phyloP scores from a whole-genome alignment of 2,329 filamentous ascomycete genomes.

The Xylariaceae sp. region DNA sequence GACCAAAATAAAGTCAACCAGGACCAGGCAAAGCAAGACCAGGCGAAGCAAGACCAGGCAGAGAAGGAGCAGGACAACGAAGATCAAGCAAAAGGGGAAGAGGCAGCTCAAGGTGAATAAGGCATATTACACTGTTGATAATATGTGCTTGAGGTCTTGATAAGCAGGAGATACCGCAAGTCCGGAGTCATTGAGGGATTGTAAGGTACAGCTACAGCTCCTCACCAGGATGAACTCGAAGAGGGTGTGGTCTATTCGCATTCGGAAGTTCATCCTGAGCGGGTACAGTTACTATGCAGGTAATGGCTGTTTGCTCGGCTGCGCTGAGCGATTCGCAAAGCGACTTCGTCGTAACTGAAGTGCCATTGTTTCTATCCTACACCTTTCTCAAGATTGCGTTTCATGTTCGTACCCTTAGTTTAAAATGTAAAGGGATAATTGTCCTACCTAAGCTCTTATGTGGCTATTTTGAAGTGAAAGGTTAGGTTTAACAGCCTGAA shows the following conservation, averaged over 20 bases:
- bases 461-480: no score
- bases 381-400: background rate
- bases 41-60: background rate
- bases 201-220: background rate
- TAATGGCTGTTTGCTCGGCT: background rate
- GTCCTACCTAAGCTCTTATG: no score
- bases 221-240: background rate
- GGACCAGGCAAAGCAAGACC: background rate
- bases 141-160: background rate
- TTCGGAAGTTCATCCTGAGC: background rate
- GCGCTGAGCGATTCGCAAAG: constrained; percentile 7
- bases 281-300: background rate
- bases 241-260: background rate
- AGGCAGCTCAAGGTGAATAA: constrained; percentile 6
- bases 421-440: background rate
- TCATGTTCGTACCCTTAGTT: background rate
- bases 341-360: background rate
- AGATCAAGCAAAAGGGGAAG: background rate
- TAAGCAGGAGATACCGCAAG: background rate
- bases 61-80: background rate
- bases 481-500: no score
- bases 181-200: background rate
- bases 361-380: background rate
- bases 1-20: background rate
- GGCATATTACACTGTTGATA: background rate